phyloP scores from a whole-genome alignment of 1,284 basidiomycete species.

The Heterobasidion annosum region DNA sequence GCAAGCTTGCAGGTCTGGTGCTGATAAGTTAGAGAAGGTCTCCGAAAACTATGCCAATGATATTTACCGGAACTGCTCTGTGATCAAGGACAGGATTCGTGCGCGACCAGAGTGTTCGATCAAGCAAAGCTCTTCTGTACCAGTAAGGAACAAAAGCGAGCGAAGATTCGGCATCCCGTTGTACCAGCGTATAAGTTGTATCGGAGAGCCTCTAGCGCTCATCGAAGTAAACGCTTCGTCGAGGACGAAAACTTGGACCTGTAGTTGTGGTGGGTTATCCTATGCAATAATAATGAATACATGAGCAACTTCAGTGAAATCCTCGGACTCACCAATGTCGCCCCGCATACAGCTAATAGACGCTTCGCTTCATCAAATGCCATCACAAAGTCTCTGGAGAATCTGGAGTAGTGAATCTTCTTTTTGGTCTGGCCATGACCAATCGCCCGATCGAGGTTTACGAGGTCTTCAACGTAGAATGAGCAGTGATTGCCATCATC shows the following conservation, averaged over 20 bases:
- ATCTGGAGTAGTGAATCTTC: constrained; percentile 29
- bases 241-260: constrained; percentile 34
- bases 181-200: constrained; percentile 38
- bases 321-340: constrained; percentile 23
- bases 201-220: constrained; percentile 25
- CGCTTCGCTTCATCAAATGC: constrained; percentile 42
- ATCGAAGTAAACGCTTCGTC: constrained; percentile 32
- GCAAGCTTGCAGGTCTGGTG: constrained; percentile 41
- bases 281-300: background rate
- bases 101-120: constrained; percentile 31
- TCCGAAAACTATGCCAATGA: too few species aligned
- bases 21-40: too few species aligned
- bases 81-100: constrained; percentile 39
- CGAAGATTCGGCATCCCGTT: constrained; percentile 18
- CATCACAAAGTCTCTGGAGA: constrained; percentile 31
- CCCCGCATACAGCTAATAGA: constrained; percentile 33
- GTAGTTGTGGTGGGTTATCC: constrained; percentile 16
- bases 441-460: constrained; percentile 22
- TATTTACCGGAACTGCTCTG: constrained; percentile 41
- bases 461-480: constrained; percentile 30
- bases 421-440: constrained; percentile 17
- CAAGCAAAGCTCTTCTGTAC: constrained; percentile 39
- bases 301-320: background rate
- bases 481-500: constrained; percentile 19
- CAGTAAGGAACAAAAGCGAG: constrained; percentile 29